Base-by-base conservation (phyloP, 306 rosid species). In the Sicyos baderoa region DNA sequence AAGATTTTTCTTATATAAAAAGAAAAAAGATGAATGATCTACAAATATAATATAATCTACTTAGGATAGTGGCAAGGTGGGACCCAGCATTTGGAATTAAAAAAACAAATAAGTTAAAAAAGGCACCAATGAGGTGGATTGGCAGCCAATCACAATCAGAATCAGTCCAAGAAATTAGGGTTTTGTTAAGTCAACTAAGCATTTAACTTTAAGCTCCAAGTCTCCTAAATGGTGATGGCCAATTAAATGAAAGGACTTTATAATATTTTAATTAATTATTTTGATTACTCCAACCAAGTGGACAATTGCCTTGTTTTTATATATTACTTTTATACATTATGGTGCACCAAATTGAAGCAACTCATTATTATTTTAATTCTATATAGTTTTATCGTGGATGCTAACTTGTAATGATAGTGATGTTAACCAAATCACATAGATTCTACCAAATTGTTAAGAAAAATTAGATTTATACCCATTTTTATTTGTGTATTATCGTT, bases 111-210 rank as follows among this genome's bases (percentile, higher is more conserved):
- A 37, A 61, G 18, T 13, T 44, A 19, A 64, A 37, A 37, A 62
- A 61, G 27, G 68, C 27, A 35, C 32, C 18, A 63, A 42, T 13
- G 54, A 22, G 37, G 70, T 44, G 5, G 21, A 45, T 21, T 21
- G 54, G 21, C 21, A 45, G 37, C 54, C 71, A 21, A 65, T 65
- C 71, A 65, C 18, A 12, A 18, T 40, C 29, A 40, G 27, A 40
- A 63, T 18, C 11, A 63, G 52, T 63, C 69, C 69, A 40, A 63
- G 27, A 63, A 62, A 40, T 63, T 63, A 63, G 69, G 69, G 69
- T 14, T 65, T 65, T 44, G 5, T 65, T 45, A 44, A 45, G 71
- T 65, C 54, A 65, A 65, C 54, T 65, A 11, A 45, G 7, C 71
- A 6, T 2, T 59, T 63, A 58, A 7, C 10, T 23, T 58, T 27